phyloP scores from a whole-genome alignment of 768 basidiomycete species.

The Lentinus tigrinus region DNA sequence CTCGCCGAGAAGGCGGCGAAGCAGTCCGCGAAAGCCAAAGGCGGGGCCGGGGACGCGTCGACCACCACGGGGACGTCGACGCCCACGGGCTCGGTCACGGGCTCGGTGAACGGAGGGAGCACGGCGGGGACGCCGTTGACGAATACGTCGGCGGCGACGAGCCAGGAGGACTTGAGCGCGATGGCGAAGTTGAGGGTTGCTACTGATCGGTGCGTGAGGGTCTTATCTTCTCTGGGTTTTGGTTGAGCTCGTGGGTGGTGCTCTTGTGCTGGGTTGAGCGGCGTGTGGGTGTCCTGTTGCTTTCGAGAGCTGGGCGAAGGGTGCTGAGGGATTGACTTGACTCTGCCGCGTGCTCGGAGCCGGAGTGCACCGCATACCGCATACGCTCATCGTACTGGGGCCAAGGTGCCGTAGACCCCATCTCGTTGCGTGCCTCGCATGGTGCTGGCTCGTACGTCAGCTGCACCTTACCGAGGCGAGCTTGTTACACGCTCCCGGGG shows the following conservation, averaged over 20 bases:
- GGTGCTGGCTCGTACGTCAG: too few species aligned
- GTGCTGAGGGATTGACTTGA: too few species aligned
- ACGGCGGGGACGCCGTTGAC: constrained; percentile 78
- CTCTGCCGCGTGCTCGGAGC: too few species aligned
- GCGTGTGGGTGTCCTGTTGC: constrained; percentile 1
- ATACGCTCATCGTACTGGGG: too few species aligned
- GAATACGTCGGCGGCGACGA: constrained; percentile 74
- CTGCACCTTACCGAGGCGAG: too few species aligned
- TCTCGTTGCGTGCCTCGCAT: too few species aligned
- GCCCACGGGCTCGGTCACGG: constrained; percentile 51
- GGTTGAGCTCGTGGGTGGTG: background rate
- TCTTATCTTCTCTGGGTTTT: background rate
- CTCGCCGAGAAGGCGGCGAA: constrained; percentile 93
- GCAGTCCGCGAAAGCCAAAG: constrained; percentile 56
- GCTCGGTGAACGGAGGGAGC: constrained; percentile 58
- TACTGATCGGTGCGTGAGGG: constrained; percentile 72
- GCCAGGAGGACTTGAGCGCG: constrained; percentile 72
- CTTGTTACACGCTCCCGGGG: too few species aligned
- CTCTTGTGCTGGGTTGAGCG: background rate
- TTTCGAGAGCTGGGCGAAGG: too few species aligned
- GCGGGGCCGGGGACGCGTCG: constrained; percentile 34
- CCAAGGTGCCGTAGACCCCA: too few species aligned
- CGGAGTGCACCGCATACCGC: too few species aligned
- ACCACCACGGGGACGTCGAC: constrained; percentile 47
- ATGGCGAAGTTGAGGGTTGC: constrained; percentile 91